phyloP scores from a whole-genome alignment of 768 basidiomycete genomes.

The Rhizopogon vinicolor region DNA sequence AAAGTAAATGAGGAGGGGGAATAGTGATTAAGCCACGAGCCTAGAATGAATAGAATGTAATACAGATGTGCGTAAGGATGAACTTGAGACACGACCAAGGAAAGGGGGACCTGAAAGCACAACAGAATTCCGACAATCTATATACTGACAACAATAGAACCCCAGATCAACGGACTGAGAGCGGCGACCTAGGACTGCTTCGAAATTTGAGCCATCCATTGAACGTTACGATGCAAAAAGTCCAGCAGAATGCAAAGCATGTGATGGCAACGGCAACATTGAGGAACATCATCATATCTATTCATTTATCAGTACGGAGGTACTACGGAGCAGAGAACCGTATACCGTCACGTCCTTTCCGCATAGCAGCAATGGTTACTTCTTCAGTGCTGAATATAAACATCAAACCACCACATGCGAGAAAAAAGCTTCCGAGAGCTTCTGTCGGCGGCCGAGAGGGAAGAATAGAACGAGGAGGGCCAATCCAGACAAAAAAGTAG shows the following conservation, averaged over 20 bases:
- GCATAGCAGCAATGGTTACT: conserved; percentile 86
- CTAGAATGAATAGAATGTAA: not conserved
- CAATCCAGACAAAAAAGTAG: conserved; percentile 92
- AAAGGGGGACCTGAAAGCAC: not conserved
- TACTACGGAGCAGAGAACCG: not conserved
- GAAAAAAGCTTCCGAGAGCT: conserved; percentile 80
- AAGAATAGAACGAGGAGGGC: conserved; percentile 76
- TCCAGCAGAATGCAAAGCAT: conserved; percentile 85
- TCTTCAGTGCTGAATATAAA: conserved; percentile 93
- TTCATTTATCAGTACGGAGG: not conserved
- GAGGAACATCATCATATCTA: conserved; percentile 88
- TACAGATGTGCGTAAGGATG: not conserved
- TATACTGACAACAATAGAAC: not conserved
- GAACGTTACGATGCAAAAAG: conserved; percentile 65
- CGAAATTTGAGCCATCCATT: conserved; percentile 75
- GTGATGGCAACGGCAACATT: conserved; percentile 84
- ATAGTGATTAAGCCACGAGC: not conserved
- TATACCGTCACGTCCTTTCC: conserved; percentile 79
- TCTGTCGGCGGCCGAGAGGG: conserved; percentile 95
- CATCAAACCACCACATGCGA: conserved; percentile 82
- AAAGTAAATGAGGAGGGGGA: not conserved
- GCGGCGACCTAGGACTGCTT: conserved; percentile 19
- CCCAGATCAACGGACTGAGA: conserved; percentile 2
- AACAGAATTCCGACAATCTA: not conserved
- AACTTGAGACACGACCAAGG: not conserved